These are phyloP conservation scores for Saccharomycopsis fibuligera DNA, from an alignment of 805 yeast genomes.

Conservation along the genomic window DNA sequence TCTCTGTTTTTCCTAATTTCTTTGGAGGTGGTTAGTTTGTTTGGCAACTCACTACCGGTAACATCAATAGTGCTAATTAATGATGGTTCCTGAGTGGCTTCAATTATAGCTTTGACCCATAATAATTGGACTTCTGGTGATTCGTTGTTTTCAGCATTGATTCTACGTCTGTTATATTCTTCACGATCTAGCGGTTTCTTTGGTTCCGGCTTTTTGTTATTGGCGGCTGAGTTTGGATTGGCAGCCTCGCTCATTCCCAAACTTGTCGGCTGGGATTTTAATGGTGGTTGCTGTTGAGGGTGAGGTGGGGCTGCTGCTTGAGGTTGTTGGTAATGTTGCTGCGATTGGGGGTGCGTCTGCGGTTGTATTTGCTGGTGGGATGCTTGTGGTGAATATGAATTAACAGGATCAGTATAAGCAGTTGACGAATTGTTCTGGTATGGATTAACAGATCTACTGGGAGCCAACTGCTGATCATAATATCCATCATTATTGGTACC, in stretches of 20 bases:
- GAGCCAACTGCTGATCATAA: constrained; percentile 8
- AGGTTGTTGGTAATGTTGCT: constrained; percentile 1
- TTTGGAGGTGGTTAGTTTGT: constrained; percentile 34
- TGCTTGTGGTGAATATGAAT: too few relatives aligned
- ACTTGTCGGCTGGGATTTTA: not conserved
- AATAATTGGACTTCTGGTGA: constrained; percentile 50
- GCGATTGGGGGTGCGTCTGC: constrained; percentile 3
- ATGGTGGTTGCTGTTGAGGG: constrained; percentile 2
- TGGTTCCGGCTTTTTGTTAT: constrained; percentile 11
- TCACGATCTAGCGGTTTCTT: constrained; percentile 13
- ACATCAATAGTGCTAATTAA: constrained; percentile 39
- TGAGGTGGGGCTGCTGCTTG: not conserved
- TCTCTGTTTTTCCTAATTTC: constrained; percentile 47
- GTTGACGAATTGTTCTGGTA: not conserved
- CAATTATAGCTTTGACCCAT: constrained; percentile 56
- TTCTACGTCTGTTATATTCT: constrained; percentile 13
- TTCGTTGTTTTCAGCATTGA: constrained; percentile 18
- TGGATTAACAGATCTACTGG: not conserved
- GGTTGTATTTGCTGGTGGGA: not conserved
- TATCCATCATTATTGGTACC: constrained; percentile 5
- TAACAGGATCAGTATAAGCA: too few relatives aligned
- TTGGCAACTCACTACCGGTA: constrained; percentile 39
- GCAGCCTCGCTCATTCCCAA: not conserved
- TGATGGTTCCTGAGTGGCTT: constrained; percentile 37
- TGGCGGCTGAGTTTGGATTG: constrained; percentile 6